Base-by-base conservation (phyloP, 768 basidiomycete species). In the Tylopilus sp. region DNA sequence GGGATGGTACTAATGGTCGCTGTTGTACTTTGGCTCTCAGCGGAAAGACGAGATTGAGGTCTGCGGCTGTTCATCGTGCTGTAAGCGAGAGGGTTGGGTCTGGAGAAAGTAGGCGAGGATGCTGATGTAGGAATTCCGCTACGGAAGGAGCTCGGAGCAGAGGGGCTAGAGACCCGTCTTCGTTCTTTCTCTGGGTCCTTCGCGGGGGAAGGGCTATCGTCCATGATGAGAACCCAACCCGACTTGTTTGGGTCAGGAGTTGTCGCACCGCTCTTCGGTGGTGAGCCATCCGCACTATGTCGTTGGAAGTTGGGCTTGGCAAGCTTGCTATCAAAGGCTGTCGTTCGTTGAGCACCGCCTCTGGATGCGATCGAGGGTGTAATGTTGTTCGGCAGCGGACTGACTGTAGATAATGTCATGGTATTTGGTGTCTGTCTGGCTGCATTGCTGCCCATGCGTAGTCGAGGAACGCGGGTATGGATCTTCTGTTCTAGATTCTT, bases 161-260 rank as follows among this genome's bases (percentile, higher is more conserved):
- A 73, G 20, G 87, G 85, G 56, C 83, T 88, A 17, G 85, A 81
- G 33, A 79, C 66, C 59, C 85, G 76, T 51, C 85, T 75, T 52
- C 75, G 73, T 61, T 82, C 81, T 53, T 78, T 76, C 48, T 77
- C 77, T 54, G 73, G 71, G 41, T 78, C 74, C 65, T 81, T 86
- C 26, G 73, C 74, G 20, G 85, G 86, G 15, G 83, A 83, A 21
- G 88, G 86, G 2, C 86, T 85, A 62, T 91, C 90, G 57, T 91
- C 90, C 88, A 91, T 90, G 44, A 92, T 88, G 33, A 92, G 79
- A 38, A 92, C 89, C 89, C 89, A 92, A 48, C 89, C 89, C 33
- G 88, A 81, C 11, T 83, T 72, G 59, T 89, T 87, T 20, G 77
- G 79, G 28, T 68, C 72, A 40, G 77, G 73, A 36, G 74, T 79